Evolutionary conservation across 345 rosid species (phyloP).

Genomic region (Corchorus capsularis): DNA sequence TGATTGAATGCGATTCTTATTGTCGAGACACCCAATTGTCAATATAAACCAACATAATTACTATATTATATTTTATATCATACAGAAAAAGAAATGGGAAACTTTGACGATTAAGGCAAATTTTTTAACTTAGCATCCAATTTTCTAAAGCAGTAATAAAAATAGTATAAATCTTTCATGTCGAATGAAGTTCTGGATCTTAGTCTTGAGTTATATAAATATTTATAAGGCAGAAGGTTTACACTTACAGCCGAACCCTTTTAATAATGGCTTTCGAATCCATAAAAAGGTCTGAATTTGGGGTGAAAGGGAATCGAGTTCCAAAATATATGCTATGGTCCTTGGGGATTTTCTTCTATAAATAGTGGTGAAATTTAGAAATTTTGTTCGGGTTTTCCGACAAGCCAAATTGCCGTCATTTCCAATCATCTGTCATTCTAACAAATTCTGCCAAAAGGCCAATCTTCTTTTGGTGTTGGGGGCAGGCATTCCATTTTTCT

Average conservation of each 20-base stretch:
- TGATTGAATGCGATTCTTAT: background rate
- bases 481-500: background rate
- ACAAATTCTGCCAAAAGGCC: background rate
- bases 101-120: no score
- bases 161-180: background rate
- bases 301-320: background rate
- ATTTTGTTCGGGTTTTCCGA: background rate
- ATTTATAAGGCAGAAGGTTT: no score
- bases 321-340: conserved; percentile 11
- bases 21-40: conserved; percentile 4
- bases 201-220: background rate
- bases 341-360: background rate
- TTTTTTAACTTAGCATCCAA: background rate
- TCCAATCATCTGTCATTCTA: background rate
- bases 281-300: background rate
- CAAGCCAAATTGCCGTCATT: background rate
- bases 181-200: background rate
- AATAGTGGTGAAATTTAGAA: background rate
- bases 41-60: background rate
- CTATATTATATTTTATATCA: background rate
- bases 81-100: no score
- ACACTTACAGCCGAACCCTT: background rate
- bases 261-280: background rate
- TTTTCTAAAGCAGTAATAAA: background rate
- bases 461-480: background rate